phyloP scores from a whole-genome alignment of 2,329 filamentous ascomycete species.

The Cryphonectria nitschkei region DNA sequence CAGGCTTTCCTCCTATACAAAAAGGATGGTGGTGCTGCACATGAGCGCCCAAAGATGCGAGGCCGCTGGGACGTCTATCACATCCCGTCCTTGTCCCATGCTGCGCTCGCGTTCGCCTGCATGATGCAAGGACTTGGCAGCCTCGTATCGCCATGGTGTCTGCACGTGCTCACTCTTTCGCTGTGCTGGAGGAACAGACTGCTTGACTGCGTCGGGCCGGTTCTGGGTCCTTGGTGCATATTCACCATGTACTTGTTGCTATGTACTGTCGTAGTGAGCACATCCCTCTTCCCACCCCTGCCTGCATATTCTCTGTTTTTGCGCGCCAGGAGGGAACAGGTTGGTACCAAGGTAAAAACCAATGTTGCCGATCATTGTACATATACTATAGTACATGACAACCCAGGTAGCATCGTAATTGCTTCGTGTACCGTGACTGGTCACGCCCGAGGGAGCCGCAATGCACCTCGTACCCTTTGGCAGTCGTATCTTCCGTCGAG shows the following conservation, averaged over 20 bases:
- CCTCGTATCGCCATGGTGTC: slow-evolving; percentile 3
- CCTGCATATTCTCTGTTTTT: too few relatives aligned
- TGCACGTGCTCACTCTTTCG: neutral
- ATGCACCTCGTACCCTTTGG: neutral
- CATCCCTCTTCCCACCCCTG: too few relatives aligned
- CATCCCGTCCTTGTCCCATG: neutral
- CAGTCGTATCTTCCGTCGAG: neutral
- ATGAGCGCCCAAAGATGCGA: neutral
- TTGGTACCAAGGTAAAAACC: neutral
- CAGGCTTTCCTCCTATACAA: too few relatives aligned
- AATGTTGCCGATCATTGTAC: neutral
- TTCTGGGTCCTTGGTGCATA: neutral
- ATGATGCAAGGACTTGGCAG: neutral
- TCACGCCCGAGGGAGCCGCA: neutral
- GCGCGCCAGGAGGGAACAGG: neutral
- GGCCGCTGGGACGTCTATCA: neutral
- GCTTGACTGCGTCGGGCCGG: neutral
- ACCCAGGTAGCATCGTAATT: neutral
- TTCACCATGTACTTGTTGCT: too few relatives aligned
- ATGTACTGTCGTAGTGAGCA: neutral
- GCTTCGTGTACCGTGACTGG: neutral
- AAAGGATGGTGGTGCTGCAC: neutral
- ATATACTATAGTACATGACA: neutral
- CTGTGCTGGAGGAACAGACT: neutral
- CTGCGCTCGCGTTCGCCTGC: neutral